phyloP scores from a whole-genome alignment of 805 yeast species.

The Candida peoriensis region DNA sequence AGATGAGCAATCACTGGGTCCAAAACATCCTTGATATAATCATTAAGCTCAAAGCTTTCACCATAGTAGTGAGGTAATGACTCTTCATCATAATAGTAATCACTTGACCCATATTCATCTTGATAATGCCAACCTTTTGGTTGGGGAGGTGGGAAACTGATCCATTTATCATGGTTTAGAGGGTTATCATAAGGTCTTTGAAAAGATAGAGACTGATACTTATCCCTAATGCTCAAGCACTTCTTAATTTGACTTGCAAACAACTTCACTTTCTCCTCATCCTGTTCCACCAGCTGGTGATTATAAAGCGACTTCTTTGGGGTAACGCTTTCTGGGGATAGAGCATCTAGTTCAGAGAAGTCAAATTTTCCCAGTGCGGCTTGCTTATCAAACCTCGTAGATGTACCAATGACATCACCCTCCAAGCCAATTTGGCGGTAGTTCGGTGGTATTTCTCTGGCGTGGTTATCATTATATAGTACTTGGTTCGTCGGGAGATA shows the following conservation, averaged over 20 bases:
- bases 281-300: slow-evolving; percentile 10
- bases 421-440: slow-evolving; percentile 16
- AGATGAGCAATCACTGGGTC: not conserved
- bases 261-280: slow-evolving; percentile 8
- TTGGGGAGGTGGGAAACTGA: slow-evolving; percentile 75
- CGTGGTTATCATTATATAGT: slow-evolving; percentile 6
- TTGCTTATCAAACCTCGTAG: slow-evolving; percentile 21
- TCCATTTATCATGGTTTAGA: slow-evolving; percentile 61
- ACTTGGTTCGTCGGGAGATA: slow-evolving; percentile 5
- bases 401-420: slow-evolving; percentile 19
- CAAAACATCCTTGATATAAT: slow-evolving; percentile 19
- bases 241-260: slow-evolving; percentile 13
- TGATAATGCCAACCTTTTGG: slow-evolving; percentile 38
- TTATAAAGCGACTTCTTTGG: slow-evolving; percentile 6
- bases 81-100: slow-evolving; percentile 20
- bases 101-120: slow-evolving; percentile 22
- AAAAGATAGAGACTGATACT: slow-evolving; percentile 55
- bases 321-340: not conserved
- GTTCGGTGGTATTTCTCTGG: slow-evolving; percentile 10
- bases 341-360: slow-evolving; percentile 3
- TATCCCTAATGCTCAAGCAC: slow-evolving; percentile 50
- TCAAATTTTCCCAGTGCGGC: slow-evolving; percentile 17
- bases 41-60: slow-evolving; percentile 28
- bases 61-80: slow-evolving; percentile 30
- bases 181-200: slow-evolving; percentile 74